These are phyloP conservation scores for Paramecium sonneborni DNA, from an alignment of 73 alveolate species.

Conservation along the genomic window DNA sequence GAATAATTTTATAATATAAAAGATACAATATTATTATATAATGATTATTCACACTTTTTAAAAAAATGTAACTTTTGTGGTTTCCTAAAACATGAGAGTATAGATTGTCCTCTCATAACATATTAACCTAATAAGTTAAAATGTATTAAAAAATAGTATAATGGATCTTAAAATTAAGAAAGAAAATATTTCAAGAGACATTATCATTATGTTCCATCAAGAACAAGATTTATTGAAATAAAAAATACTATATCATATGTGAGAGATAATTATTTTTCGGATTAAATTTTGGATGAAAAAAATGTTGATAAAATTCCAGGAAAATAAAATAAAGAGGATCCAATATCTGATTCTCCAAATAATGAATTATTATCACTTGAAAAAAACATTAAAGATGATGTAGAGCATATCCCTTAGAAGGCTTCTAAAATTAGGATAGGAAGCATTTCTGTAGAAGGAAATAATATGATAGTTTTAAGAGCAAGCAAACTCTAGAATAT, in stretches of 20 bases:
- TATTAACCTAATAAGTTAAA: neutral
- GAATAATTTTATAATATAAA: neutral
- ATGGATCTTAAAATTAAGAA: neutral
- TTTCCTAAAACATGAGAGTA: neutral
- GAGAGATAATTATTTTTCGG: too few species aligned
- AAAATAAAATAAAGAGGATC: too few species aligned
- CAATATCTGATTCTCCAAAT: too few species aligned
- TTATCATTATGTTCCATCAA: neutral
- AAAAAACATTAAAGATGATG: too few species aligned
- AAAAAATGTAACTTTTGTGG: slow-evolving; percentile 5
- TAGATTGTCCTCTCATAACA: neutral
- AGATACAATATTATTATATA: neutral
- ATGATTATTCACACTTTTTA: neutral
- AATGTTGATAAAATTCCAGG: too few species aligned
- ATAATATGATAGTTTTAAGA: too few species aligned
- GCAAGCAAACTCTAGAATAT: too few species aligned
- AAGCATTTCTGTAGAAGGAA: too few species aligned
- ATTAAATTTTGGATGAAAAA: too few species aligned
- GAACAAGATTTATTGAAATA: neutral
- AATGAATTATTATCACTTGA: too few species aligned
- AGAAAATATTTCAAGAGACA: neutral
- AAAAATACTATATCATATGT: neutral
- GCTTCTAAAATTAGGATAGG: too few species aligned
- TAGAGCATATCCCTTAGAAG: too few species aligned
- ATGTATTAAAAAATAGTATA: neutral